Evolutionary conservation across 2,329 filamentous ascomycete species (phyloP).

Genomic region (Eutypella sp.): DNA sequence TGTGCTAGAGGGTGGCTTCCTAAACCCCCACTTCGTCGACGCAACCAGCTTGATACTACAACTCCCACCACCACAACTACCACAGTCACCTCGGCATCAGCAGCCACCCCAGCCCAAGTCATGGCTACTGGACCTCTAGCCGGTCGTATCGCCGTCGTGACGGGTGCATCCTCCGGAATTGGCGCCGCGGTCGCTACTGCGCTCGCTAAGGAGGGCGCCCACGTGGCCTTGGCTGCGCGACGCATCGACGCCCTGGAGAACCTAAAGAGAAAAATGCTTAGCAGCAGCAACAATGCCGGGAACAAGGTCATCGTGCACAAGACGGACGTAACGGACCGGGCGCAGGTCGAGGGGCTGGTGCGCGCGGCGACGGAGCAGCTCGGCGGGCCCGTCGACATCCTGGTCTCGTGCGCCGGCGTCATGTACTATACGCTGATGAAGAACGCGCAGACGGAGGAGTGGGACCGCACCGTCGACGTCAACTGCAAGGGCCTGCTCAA

Average conservation of each 20-base stretch:
- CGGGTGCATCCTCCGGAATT: constrained; percentile 74
- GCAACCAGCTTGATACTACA: constrained; percentile 26
- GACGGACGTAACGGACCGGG: constrained; percentile 67
- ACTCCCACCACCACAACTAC: not conserved
- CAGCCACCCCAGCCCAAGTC: constrained; percentile 6
- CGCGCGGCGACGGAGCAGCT: constrained; percentile 54
- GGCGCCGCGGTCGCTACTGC: constrained; percentile 68
- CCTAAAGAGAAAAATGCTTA: constrained; percentile 56
- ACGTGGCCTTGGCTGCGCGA: constrained; percentile 68
- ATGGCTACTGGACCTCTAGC: constrained; percentile 54
- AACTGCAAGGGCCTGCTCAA: constrained; percentile 81
- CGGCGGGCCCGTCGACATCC: constrained; percentile 70
- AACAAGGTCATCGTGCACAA: constrained; percentile 63
- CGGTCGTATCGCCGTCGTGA: constrained; percentile 70
- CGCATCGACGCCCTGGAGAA: constrained; percentile 63
- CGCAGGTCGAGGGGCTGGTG: constrained; percentile 63
- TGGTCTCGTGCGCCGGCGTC: constrained; percentile 76
- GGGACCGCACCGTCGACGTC: constrained; percentile 78
- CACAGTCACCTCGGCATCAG: not conserved
- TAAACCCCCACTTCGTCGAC: constrained; percentile 50
- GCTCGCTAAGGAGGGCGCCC: constrained; percentile 65
- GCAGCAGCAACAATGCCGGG: constrained; percentile 51
- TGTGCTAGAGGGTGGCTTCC: constrained; percentile 74
- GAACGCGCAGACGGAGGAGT: constrained; percentile 67
- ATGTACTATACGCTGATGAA: constrained; percentile 91